A percentile compares a stretch with the other conserved stretches of the same genome.
Evolutionary conservation across 208 protist genomes (phyloP).

Genomic region (Acanthamoeba healyi): DNA sequence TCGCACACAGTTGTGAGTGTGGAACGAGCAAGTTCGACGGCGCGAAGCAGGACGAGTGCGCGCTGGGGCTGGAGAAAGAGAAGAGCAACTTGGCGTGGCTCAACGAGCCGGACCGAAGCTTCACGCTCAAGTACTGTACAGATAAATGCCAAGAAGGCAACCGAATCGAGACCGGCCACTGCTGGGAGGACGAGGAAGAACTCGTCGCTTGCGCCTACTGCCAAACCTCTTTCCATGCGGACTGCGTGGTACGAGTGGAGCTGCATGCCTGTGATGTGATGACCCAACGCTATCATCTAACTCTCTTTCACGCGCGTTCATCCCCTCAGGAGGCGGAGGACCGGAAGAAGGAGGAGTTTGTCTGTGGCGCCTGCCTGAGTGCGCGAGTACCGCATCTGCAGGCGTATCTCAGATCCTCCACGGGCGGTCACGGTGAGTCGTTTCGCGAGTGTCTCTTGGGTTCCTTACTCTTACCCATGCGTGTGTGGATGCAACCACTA

Average conservation of each 20-base stretch:
- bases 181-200: conserved; percentile 36
- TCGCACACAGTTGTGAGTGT: not conserved
- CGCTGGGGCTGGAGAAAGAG: not conserved
- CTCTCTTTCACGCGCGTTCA: not conserved
- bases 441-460: not conserved
- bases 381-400: not conserved
- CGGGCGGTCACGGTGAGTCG: not conserved
- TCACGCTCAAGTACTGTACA: not conserved
- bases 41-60: conserved; percentile 7
- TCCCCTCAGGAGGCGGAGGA: not conserved
- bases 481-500: not conserved
- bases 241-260: not conserved
- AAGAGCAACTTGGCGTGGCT: not conserved
- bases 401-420: not conserved
- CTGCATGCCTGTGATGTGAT: not conserved
- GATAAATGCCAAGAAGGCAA: not conserved
- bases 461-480: not conserved
- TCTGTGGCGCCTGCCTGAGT: not conserved
- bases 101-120: not conserved
- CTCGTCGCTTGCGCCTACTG: conserved; percentile 23
- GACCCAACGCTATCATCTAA: too few species aligned
- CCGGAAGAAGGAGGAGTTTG: not conserved
- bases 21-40: conserved; percentile 2
- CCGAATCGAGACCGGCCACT: not conserved
- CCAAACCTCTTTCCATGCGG: not conserved